Evolutionary conservation across 2,329 filamentous ascomycete genomes (phyloP).

Genomic region (Scytalidium sp.): DNA sequence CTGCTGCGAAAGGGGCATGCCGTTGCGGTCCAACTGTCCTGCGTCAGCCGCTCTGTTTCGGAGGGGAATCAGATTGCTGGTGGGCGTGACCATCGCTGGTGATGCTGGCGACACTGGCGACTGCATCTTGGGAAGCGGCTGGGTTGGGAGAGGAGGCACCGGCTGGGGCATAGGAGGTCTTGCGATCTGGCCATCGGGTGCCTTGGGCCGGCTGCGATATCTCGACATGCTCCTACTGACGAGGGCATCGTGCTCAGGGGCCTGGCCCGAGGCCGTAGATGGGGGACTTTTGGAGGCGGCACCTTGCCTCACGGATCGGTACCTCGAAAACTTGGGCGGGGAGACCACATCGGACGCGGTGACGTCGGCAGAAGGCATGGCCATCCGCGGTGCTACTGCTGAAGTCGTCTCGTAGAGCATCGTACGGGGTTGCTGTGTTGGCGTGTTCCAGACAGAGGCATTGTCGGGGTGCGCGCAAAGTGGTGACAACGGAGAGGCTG

Average conservation of each 20-base stretch:
- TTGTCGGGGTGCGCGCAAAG: not conserved
- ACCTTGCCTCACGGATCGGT: slow-evolving; percentile 52
- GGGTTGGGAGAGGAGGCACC: slow-evolving; percentile 1
- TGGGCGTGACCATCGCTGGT: not conserved
- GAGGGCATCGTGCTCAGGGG: slow-evolving; percentile 24
- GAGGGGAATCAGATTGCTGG: slow-evolving; percentile 2
- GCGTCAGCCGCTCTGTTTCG: slow-evolving; percentile 11
- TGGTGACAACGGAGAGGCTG: not conserved
- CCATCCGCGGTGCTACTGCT: not conserved
- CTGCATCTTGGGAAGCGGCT: slow-evolving; percentile 11
- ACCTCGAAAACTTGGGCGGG: slow-evolving; percentile 50
- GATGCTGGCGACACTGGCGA: slow-evolving; percentile 6
- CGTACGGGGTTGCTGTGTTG: not conserved
- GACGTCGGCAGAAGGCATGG: slow-evolving; percentile 1
- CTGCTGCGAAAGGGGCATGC: slow-evolving; percentile 1
- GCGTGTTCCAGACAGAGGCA: not conserved
- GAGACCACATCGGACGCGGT: slow-evolving; percentile 3
- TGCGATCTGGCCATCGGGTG: not conserved
- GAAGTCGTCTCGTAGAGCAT: not conserved
- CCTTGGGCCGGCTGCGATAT: slow-evolving; percentile 29
- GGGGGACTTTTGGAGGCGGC: slow-evolving; percentile 4
- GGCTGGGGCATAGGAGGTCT: slow-evolving; percentile 5
- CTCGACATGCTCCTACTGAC: slow-evolving; percentile 34
- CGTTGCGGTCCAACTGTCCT: slow-evolving; percentile 1
- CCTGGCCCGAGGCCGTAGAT: slow-evolving; percentile 27